Base-by-base conservation (phyloP, 306 rosid genomes). In the Sophora flavescens region DNA sequence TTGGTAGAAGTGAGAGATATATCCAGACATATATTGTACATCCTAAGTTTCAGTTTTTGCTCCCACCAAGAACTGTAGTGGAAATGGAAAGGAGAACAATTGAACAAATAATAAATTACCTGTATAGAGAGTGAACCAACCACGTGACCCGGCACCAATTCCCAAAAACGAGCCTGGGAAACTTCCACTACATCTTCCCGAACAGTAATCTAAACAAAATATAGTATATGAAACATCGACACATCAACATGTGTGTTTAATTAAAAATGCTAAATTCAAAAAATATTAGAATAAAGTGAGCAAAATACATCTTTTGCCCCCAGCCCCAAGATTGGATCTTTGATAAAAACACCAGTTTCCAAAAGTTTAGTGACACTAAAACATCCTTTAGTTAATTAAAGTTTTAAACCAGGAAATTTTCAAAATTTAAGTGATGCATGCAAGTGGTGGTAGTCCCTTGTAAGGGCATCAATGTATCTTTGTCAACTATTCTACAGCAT, bases 161-260 rank as follows among this genome's bases (percentile, higher is more conserved):
- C 99, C 99, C 98, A 96, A 80, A 96, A 96, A 35, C 93, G 97
- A 51, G 91, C 90, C 73, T 84, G 90, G 53, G 91, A 74, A 71
- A 96, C 90, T 83, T 92, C 98, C 61, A 86, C 26, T 51, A 87
- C 87, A 74, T 92, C 99, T 84, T 92, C 98, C 0, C 45, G 88
- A 59, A 97, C 89, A 77, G 87, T 13, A 79, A 92, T 86, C 99
- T 95, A 72, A 63, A 71, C 50, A 52, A 30, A 45, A 51, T 33
- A 62, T 6, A 35, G 7, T 2, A 15, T 12, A 56, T 28, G n/a
- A 72, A 64, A 66, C 48, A 63, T 41, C 8, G 30, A 78, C 8
- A 28, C 36, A 59, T 54, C n/a, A 71, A 36, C n/a, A 45, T 16
- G 32, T 26, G 5, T 3, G 22, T 54, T 60, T 22, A 76, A 76